Evolutionary conservation across 306 rosid genomes (phyloP), one percentile per base, ranked within the genome.

Genomic region (Luffa acutangula): DNA sequence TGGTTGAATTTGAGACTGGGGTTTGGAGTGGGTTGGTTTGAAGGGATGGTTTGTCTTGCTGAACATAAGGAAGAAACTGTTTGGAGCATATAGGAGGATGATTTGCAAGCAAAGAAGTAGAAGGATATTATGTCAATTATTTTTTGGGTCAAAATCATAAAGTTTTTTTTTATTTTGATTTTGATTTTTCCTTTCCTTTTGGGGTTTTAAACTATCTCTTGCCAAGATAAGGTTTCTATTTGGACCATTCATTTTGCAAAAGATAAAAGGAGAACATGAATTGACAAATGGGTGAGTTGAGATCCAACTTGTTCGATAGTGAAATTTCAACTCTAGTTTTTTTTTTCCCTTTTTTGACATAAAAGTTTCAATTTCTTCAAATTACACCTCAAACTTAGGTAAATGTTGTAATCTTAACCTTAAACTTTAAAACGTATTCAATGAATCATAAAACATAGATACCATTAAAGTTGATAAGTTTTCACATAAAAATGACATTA

Each of bases 151-250:
- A 74, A 74, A 73, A 51, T 36, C 62, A 49, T 74, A 5, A 11
- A 51, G 4, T 37, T 39, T 57, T 59, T 21, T 54, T 57, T 41
- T 76, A 37, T 13, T 52, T 1, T 49, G 7, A 15, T 31, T 75
- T 49, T n/a, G n/a, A n/a, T n/a, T 8, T 0, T 67, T 34, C 0
- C 4, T 31, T 63, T 52, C 17, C 11, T 56, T 18, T 34, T 39
- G 67, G 65, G 52, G 79, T 37, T 76, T 76, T 73, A 51, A 33
- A 42, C 53, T 11, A 48, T 49, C 6, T 52, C 1, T 75, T 34
- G 46, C 45, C 1, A 37, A 57, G 80, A 76, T 76, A 76, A 76
- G 80, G 80, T 76, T 56, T 37, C 8, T 17, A 46, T 76, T 76
- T 76, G 45, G 59, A 53, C 78, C 78, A 74, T 51, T 48, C 60